Evolutionary conservation across 768 basidiomycete genomes (phyloP), one percentile per base, ranked within the genome.

Genomic region (Pleurotus cornucopiae): DNA sequence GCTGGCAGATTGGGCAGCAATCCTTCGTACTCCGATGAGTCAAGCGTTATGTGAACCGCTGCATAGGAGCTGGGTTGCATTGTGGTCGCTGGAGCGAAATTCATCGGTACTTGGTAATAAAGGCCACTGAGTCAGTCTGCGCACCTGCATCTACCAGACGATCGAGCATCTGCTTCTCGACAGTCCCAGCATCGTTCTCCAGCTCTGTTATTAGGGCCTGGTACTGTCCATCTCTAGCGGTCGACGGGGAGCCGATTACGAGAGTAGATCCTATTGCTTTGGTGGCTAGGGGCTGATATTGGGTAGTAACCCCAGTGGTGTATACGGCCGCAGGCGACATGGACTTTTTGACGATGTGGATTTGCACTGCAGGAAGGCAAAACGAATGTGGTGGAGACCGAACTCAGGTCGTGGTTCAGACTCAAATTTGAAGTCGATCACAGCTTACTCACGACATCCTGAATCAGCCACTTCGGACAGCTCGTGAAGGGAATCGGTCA

Each of bases 121-220:
- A 58, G 13, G 54, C 62, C 30, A 14, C 60, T 60, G 43, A 30
- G 51, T 2, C 21, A 16, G 25, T 40, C 40, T 13, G 69, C 77
- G 52, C 64, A 93, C 92, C 92, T 74, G 82, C 80, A 69, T 91
- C 91, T 13, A 92, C 73, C 58, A 95, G 72, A 58, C 93, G 78
- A 68, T 95, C 92, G 25, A 94, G 71, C 74, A 94, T 83, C 66
- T 92, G 85, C 64, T 80, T 86, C 63, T 94, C 91, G 26, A 91
- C 54, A 16, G 47, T 60, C 23, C 59, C 63, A 26, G 18, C 5
- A 16, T 58, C 59, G 44, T 57, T 54, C 49, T 34, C 37, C 44
- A 47, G 49, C 55, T 63, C 62, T 54, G 51, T 58, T 26, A 71
- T 30, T 57, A 91, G 71, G 1, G 79, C 69, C 67, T 93, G 90